Percentiles rank a stretch among this genome's conserved stretches.
Evolutionary conservation across 257 asterid species (phyloP).

Genomic region (Ilex asprella): DNA sequence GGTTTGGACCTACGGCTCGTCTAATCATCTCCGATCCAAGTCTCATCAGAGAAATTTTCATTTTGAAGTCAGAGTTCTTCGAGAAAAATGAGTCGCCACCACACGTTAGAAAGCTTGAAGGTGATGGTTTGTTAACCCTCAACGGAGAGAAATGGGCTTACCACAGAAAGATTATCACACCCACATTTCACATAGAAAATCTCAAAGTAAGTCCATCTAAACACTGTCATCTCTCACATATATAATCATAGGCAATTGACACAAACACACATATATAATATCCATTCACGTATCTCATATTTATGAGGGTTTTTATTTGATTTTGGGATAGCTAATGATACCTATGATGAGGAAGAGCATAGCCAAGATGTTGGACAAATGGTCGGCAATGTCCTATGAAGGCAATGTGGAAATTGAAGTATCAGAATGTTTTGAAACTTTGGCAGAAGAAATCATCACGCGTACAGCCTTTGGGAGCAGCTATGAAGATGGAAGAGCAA

Average conservation of each 20-base stretch:
- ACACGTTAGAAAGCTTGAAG: constrained; percentile 76
- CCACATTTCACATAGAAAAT: constrained; percentile 72
- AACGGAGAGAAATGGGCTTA: constrained; percentile 94
- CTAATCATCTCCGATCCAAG: constrained; percentile 70
- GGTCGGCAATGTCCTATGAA: constrained; percentile 44
- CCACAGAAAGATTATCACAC: constrained; percentile 76
- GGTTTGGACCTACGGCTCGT: constrained; percentile 86
- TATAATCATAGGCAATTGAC: too few relatives aligned
- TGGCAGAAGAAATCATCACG: constrained; percentile 68
- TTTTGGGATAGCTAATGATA: constrained; percentile 53
- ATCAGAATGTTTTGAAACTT: constrained; percentile 52
- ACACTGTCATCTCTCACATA: too few relatives aligned
- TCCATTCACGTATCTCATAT: too few relatives aligned
- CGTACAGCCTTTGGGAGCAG: constrained; percentile 70
- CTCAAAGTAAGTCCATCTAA: constrained; percentile 46
- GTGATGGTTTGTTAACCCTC: constrained; percentile 74
- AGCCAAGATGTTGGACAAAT: constrained; percentile 44
- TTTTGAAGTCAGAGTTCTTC: constrained; percentile 58
- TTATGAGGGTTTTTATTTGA: background rate
- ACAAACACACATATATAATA: too few relatives aligned
- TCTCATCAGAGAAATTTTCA: constrained; percentile 61
- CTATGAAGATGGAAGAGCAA: constrained; percentile 67
- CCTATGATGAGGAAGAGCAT: constrained; percentile 65
- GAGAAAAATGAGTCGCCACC: constrained; percentile 80
- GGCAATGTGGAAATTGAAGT: constrained; percentile 69